Evolutionary conservation across 2,329 filamentous ascomycete genomes (phyloP), one percentile per base, ranked within the genome.

Genomic region (Sarocladium kiliense): DNA sequence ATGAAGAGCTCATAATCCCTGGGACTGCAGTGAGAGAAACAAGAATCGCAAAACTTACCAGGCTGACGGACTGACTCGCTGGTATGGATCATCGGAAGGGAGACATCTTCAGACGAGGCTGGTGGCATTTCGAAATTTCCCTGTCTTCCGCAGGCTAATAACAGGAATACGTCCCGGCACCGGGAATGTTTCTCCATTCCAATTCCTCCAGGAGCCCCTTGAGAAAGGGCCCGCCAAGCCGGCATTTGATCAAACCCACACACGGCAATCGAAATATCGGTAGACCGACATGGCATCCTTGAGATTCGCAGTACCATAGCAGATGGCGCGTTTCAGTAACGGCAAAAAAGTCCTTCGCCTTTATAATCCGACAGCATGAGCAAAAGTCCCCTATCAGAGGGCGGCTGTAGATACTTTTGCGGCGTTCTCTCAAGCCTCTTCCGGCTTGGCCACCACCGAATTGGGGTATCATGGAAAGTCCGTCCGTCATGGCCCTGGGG

Each of bases 81-180:
- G 44, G 44, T 30, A 47, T 47, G 44, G 44, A 47, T 47, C 44
- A 30, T 30, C 44, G 21, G 44, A 47, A 47, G 44, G 44, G 44
- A 47, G 44, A 47, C 11, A 14, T 6, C 23, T 30, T 25, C 19
- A 14, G n/a, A 23, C 44, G 44, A 47, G 44, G 44, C 44, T 47
- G 44, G 44, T 47, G 12, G 25, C 25, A 47, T 16, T 47, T 26
- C 23, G 23, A 27, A 47, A 47, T 47, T 47, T 47, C 9, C 44
- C 44, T 44, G 39, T 44, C 44, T 47, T 47, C 44, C 44, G 10
- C 25, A 27, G 44, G 23, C 9, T 47, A 30, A 30, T 27, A 47
- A 47, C 9, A 47, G 44, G 44, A 47, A 10, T 18, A 47, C 23
- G 44, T 47, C 44, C 44, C 44, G 25, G 44, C 3, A 27, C 25